Base-by-base conservation (phyloP, 805 yeast species). In the Candida tammaniensis region DNA sequence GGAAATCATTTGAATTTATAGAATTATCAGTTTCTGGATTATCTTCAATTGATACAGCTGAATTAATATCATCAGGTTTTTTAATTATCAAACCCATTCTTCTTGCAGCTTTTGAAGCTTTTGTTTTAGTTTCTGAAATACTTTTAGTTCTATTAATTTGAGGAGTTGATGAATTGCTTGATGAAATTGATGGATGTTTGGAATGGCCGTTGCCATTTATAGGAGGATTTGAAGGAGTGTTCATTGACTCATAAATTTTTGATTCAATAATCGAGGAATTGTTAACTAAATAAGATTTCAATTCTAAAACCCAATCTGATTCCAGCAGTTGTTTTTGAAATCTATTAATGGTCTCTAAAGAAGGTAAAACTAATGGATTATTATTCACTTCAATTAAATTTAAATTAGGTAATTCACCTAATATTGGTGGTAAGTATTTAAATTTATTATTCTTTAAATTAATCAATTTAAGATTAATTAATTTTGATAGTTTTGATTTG, bases 1-100 rank as follows among this genome's bases (percentile, higher is more conserved):
- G 36, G 27, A 35, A 31, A n/a, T 42, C 46, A 12, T 17, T 20
- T 10, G 37, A 27, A 24, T 13, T 31, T n/a, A 26, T 20, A 3
- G 35, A 31, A 6, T 31, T 22, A 18, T 35, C 40, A 10, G 30
- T 25, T 9, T 26, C 31, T 3, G 23, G 26, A 7, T 30, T 19
- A 27, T 37, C 40, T 12, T 35, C 38, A 26, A 19, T 33, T 7
- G 31, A 25, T n/a, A n/a, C n/a, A 12, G 39, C 20, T 16, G 11
- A 13, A 18, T 17, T 15, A 7, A 35, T 15, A 10, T 55, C 64
- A 7, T 54, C 58, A 1, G 63, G 51, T 33, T 61, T 69, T 35
- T 74, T 76, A 33, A 76, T 73, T 24, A 83, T 77, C 35, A 83
- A 72, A 0, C 89, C 91, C 88, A 81, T 82, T 42, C 91, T 64